Percentiles rank a stretch among this genome's conserved stretches.
These are phyloP conservation scores for Podaxis sp. DNA, from an alignment of 768 basidiomycete species.

Conservation along the genomic window DNA sequence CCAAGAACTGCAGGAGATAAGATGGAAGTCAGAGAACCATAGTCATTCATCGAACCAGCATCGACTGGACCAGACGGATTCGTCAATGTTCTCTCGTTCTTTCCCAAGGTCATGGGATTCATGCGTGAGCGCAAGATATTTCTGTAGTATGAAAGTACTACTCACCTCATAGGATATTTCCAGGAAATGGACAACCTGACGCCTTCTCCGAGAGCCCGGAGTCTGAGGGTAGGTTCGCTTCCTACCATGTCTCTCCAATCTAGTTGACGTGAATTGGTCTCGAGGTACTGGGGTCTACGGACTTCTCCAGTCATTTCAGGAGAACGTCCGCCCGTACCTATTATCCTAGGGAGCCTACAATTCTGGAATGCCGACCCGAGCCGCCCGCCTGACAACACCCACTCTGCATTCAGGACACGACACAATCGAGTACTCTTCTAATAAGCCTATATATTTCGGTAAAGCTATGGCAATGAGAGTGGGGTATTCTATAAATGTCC, in stretches of 20 bases:
- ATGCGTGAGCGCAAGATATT: not conserved
- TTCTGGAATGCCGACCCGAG: not conserved
- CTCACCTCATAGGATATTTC: not conserved
- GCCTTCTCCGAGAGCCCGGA: not conserved
- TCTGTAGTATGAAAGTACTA: not conserved
- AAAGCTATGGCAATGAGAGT: no score
- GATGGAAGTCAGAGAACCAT: slow-evolving; percentile 6
- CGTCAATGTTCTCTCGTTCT: not conserved
- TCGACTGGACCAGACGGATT: not conserved
- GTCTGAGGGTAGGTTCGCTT: not conserved
- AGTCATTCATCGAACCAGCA: not conserved
- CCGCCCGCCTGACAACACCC: not conserved
- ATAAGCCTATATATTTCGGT: no score
- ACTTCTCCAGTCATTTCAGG: not conserved
- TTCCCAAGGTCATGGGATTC: not conserved
- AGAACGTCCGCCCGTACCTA: slow-evolving; percentile 1
- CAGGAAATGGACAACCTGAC: not conserved
- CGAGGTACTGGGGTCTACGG: not conserved
- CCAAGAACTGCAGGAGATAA: slow-evolving; percentile 7
- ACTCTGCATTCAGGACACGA: not conserved
- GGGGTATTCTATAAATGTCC: no score
- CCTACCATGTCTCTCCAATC: not conserved
- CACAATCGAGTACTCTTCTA: not conserved
- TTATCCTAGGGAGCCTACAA: slow-evolving; percentile 11
- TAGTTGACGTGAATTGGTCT: not conserved